Base-by-base conservation (phyloP, 352 stramenopile species). In the Pythium biforme region DNA sequence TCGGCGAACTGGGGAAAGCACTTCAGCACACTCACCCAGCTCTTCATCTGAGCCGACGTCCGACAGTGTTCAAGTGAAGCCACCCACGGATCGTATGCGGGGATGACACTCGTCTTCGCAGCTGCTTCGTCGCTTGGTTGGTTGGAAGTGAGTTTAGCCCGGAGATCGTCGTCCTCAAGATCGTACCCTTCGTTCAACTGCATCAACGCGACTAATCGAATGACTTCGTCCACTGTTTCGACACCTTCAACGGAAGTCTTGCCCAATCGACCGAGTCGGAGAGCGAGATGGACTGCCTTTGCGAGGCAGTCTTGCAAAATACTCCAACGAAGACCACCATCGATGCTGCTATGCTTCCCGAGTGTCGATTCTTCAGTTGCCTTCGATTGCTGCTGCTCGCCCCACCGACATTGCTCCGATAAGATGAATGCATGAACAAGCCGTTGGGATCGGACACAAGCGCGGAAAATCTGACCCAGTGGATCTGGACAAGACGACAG, bases 351-450 rank as follows among this genome's bases (percentile, higher is more conserved):
- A 46, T 82, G 76, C 27, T 90, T 86, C 8, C 86, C 86, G 10
- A 93, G 68, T 8, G 86, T 93, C 11, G 70, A 62, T 64, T 93
- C 86, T 79, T 95, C 81, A 27, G 79, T 65, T 65, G 77, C 68
- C 23, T 80, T 87, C n/a, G 77, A 81, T n/a, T 85, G 75, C 39
- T 92, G 69, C 15, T 64, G 71, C 60, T 92, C 81, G 4, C 74
- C 81, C 73, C 79, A 89, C 6, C 67, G 70, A 47, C 81, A 92
- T 27, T 93, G 79, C 11, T 89, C 73, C 49, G 73, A 74, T 19
- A 95, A 39, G 12, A 93, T 70, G 46, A 86, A 95, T n/a, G 72
- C 80, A 64, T 92, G 86, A 15, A 92, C 74, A 10, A 92, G 68
- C 29, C 79, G 78, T 12, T 62, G 57, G 1, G 80, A 86, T 54